A percentile compares a stretch with the other conserved stretches of the same genome.
These are phyloP conservation scores for Serpula lacrymans DNA, from an alignment of 768 basidiomycete genomes.

Conservation along the genomic window DNA sequence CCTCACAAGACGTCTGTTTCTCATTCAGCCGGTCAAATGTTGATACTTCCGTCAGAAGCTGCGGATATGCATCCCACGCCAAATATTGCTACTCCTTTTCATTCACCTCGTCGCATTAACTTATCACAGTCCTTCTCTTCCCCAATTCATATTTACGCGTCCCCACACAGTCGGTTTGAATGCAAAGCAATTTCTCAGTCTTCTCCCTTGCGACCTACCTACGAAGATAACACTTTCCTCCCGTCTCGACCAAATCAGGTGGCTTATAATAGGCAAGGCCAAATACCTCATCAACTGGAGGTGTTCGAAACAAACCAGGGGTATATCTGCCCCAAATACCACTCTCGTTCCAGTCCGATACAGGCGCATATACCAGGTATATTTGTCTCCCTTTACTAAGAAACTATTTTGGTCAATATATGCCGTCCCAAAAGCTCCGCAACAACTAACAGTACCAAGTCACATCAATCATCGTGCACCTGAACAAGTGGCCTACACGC, in stretches of 20 bases:
- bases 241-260: too few relatives aligned
- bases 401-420: too few relatives aligned
- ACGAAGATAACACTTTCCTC: background rate
- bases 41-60: background rate
- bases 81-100: background rate
- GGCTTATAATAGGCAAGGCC: too few relatives aligned
- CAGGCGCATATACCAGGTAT: too few relatives aligned
- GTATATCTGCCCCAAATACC: background rate
- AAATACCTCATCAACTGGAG: too few relatives aligned
- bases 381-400: too few relatives aligned
- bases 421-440: too few relatives aligned
- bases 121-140: background rate
- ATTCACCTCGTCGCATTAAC: background rate
- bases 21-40: too few relatives aligned
- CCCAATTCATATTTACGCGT: background rate
- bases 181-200: background rate
- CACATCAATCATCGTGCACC: background rate
- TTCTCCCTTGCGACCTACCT: background rate
- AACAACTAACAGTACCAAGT: background rate
- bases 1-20: too few relatives aligned
- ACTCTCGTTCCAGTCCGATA: background rate
- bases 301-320: background rate
- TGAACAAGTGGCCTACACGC: background rate
- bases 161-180: too few relatives aligned
- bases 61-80: background rate